A percentile compares a stretch with the other conserved stretches of the same genome.
These are phyloP conservation scores for Globisporangium spiculum DNA, from an alignment of 352 stramenopile species.

Conservation along the genomic window DNA sequence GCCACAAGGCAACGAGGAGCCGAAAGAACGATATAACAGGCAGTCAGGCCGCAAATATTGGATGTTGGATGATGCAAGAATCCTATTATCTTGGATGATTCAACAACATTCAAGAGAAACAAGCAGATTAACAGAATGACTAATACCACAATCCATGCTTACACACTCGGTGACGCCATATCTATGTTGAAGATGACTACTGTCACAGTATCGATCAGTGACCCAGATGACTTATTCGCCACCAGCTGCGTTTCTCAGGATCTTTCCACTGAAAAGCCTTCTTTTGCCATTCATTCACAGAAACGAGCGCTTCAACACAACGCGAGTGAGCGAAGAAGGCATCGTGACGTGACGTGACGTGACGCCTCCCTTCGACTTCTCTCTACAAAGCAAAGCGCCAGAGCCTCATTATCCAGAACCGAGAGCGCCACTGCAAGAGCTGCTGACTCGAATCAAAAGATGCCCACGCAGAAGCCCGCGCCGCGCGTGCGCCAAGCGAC, in stretches of 20 bases:
- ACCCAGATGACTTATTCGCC: too few relatives aligned
- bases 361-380: background rate
- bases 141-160: too few relatives aligned
- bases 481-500: slow-evolving; percentile 63
- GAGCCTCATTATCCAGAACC: background rate
- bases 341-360: background rate
- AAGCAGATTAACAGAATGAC: too few relatives aligned
- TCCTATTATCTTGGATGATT: too few relatives aligned
- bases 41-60: too few relatives aligned
- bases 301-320: background rate
- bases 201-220: too few relatives aligned
- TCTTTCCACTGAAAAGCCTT: background rate
- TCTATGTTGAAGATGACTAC: too few relatives aligned
- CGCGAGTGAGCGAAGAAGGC: background rate
- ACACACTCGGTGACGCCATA: too few relatives aligned
- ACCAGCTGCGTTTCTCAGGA: background rate
- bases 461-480: slow-evolving; percentile 1
- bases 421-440: background rate
- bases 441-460: background rate
- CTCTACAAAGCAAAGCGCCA: too few relatives aligned
- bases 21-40: background rate
- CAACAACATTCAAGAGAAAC: too few relatives aligned
- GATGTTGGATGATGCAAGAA: too few relatives aligned
- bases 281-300: background rate
- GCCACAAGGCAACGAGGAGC: background rate